Conservation (phyloP, 495 filamentous ascomycete species). For the Recurvomyces mirabilis region DNA sequence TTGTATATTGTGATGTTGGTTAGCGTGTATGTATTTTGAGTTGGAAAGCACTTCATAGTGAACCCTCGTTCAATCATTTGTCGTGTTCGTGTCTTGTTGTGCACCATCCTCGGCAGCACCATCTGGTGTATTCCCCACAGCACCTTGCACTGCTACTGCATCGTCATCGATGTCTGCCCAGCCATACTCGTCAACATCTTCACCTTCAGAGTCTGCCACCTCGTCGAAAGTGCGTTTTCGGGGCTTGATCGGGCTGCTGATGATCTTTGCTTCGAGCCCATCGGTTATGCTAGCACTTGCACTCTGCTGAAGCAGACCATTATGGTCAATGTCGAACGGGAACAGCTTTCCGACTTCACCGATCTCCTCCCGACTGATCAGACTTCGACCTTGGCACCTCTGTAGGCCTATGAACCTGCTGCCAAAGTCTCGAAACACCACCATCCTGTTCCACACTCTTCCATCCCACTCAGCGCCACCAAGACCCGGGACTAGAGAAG, state of each 20-base stretch:
- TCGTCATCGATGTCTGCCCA: constrained; percentile 23
- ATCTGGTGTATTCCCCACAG: too few species aligned
- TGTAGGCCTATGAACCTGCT: constrained; percentile 24
- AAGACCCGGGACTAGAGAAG: constrained; percentile 52
- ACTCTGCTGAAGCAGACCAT: constrained; percentile 16
- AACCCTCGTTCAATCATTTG: too few species aligned
- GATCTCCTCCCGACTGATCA: constrained; percentile 15
- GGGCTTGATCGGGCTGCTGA: constrained; percentile 22
- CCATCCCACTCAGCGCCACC: constrained; percentile 59
- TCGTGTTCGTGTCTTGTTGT: too few species aligned
- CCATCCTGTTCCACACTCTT: constrained; percentile 52
- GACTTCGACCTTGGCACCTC: constrained; percentile 15
- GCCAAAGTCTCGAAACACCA: constrained; percentile 57
- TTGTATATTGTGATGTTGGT: too few species aligned
- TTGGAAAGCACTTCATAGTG: too few species aligned
- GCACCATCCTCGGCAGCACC: too few species aligned
- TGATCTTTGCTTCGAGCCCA: constrained; percentile 10
- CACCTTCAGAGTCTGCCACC: constrained; percentile 25
- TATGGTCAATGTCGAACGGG: constrained; percentile 24
- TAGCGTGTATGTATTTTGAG: too few species aligned
- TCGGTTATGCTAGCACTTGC: background rate
- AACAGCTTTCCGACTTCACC: constrained; percentile 16
- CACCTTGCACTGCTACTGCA: constrained; percentile 14
- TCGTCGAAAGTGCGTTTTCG: constrained; percentile 21
- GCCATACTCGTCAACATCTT: constrained; percentile 24